Percentiles rank a stretch among this genome's conserved stretches.
Conservation (phyloP, 2,329 filamentous ascomycete species). For the Alternaria brassicicola region DNA sequence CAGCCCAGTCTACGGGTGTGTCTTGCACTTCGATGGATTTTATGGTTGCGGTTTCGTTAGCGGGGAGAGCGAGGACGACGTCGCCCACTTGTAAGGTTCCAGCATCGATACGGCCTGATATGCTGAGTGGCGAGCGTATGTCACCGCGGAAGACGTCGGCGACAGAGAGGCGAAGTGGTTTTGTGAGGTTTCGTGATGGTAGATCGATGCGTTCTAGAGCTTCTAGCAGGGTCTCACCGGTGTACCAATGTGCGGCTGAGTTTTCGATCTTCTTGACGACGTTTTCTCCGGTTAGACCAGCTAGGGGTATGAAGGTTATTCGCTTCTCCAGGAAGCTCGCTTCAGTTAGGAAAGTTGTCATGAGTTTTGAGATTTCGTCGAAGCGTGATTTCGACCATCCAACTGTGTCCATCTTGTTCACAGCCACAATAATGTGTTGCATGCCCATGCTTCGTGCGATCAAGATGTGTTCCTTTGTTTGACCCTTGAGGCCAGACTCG, state of each 20-base stretch:
- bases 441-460: conserved; percentile 90
- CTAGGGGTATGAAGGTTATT: conserved; percentile 86
- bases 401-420: conserved; percentile 94
- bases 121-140: conserved; percentile 78
- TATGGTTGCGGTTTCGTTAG: conserved; percentile 78
- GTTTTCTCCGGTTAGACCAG: conserved; percentile 87
- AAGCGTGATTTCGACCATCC: conserved; percentile 84
- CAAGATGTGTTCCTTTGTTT: conserved; percentile 92
- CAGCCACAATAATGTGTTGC: conserved; percentile 82
- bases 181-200: conserved; percentile 71
- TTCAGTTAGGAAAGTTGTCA: conserved; percentile 79
- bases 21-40: conserved; percentile 81
- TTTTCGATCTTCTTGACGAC: conserved; percentile 67
- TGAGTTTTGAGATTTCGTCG: conserved; percentile 81
- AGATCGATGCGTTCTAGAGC: conserved; percentile 85
- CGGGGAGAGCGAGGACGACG: conserved; percentile 77
- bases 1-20: conserved; percentile 80
- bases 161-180: conserved; percentile 84
- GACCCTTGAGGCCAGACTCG: conserved; percentile 89
- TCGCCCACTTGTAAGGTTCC: conserved; percentile 88
- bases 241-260: conserved; percentile 72
- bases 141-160: conserved; percentile 84
- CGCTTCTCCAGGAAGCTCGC: conserved; percentile 84
- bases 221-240: conserved; percentile 76
- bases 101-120: conserved; percentile 84